These are phyloP conservation scores for Chaetomiaceae sp. DNA, from an alignment of 2,329 filamentous ascomycete species.

Conservation along the genomic window DNA sequence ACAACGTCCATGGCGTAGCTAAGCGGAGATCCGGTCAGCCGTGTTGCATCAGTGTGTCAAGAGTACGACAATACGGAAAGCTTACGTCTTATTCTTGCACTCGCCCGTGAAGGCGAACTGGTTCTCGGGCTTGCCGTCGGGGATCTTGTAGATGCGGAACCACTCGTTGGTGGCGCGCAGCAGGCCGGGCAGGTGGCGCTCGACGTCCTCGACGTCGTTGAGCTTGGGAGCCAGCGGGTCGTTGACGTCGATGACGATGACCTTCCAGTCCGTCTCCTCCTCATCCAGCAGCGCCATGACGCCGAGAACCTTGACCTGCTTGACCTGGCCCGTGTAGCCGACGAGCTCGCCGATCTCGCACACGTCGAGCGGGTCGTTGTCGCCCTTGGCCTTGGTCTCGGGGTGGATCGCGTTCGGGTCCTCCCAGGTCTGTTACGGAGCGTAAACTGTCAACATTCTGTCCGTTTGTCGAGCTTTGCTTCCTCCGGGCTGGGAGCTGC, in stretches of 20 bases:
- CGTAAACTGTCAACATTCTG: conserved; percentile 9
- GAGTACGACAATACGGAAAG: conserved; percentile 2
- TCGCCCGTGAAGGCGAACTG: conserved; percentile 99
- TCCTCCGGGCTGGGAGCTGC: too few relatives aligned
- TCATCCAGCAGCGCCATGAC: conserved; percentile 99
- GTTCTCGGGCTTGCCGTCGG: conserved; percentile 99
- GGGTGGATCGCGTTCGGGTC: conserved; percentile 94
- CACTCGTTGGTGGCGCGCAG: conserved; percentile 98
- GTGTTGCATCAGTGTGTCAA: not conserved
- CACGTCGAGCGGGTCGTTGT: conserved; percentile 98
- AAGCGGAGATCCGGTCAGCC: conserved; percentile 24
- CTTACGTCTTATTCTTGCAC: conserved; percentile 98
- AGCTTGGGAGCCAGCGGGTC: conserved; percentile 94
- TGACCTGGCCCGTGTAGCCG: conserved; percentile 90
- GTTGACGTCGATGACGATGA: conserved; percentile 98
- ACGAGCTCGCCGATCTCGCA: conserved; percentile 99
- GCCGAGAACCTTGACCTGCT: conserved; percentile 99
- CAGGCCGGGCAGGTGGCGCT: conserved; percentile 94
- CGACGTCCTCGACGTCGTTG: conserved; percentile 97
- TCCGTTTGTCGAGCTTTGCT: not conserved
- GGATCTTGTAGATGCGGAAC: conserved; percentile 99
- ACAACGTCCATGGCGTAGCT: conserved; percentile 93
- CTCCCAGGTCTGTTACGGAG: conserved; percentile 81
- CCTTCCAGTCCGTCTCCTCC: conserved; percentile 99
- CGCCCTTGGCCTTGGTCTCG: conserved; percentile 99